phyloP scores from a whole-genome alignment of 1,284 basidiomycete species.

The Rhodotorula sp. region DNA sequence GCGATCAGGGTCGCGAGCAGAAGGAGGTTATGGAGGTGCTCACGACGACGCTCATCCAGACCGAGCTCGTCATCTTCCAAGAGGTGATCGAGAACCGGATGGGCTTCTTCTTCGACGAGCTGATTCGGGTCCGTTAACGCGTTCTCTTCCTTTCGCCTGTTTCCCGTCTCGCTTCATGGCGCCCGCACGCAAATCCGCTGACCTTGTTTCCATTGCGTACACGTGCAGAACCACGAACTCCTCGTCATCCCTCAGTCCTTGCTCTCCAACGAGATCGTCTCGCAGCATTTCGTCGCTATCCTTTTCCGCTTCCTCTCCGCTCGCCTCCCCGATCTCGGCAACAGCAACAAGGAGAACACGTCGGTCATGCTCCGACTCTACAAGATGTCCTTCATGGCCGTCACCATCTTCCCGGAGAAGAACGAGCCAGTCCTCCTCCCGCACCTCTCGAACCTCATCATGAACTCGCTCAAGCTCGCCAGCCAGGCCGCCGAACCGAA shows the following conservation, averaged over 20 bases:
- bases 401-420: conserved; percentile 66
- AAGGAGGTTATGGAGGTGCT: conserved; percentile 88
- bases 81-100: conserved; percentile 86
- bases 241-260: conserved; percentile 84
- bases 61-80: conserved; percentile 87
- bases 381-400: conserved; percentile 94
- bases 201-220: not conserved
- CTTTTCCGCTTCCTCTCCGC: conserved; percentile 84
- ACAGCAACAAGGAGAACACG: conserved; percentile 63
- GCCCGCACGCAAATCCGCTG: conserved; percentile 36
- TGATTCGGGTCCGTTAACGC: conserved; percentile 54
- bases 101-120: conserved; percentile 78
- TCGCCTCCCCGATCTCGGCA: conserved; percentile 75
- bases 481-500: conserved; percentile 86
- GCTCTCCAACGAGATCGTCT: conserved; percentile 79
- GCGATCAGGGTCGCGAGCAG: conserved; percentile 70
- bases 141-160: too few species aligned
- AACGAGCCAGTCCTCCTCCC: conserved; percentile 93
- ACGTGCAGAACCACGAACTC: conserved; percentile 64
- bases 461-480: conserved; percentile 94
- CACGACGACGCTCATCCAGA: conserved; percentile 70
- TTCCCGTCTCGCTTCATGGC: conserved; percentile 30
- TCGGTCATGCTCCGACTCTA: conserved; percentile 84
- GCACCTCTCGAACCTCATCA: conserved; percentile 89
- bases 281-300: conserved; percentile 88